Conservation (phyloP, 192 early-diverging fungal genomes). For the Coemansia sp. region DNA sequence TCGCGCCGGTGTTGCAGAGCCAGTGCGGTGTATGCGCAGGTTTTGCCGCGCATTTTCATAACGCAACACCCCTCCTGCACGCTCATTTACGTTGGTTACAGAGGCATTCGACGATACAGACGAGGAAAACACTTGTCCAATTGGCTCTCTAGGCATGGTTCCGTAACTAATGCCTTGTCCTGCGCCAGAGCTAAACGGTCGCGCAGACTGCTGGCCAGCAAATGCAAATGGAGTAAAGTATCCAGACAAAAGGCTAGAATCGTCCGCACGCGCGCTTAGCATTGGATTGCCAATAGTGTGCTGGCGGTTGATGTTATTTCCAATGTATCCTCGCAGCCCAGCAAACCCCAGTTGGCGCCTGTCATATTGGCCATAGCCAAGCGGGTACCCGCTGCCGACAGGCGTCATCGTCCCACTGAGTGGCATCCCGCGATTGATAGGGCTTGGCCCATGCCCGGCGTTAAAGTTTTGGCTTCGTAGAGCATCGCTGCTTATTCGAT, state of each 20-base stretch:
- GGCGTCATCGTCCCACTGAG: slow-evolving; percentile 41
- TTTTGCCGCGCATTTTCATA: slow-evolving; percentile 12
- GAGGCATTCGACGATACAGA: slow-evolving; percentile 35
- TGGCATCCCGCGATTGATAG: slow-evolving; percentile 29
- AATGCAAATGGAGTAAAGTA: slow-evolving; percentile 30
- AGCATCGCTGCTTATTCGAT: slow-evolving; percentile 28
- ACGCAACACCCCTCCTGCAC: slow-evolving; percentile 8
- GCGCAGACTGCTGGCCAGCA: slow-evolving; percentile 8
- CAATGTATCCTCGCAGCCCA: slow-evolving; percentile 52
- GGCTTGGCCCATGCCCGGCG: slow-evolving; percentile 23
- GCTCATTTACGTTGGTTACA: slow-evolving; percentile 10
- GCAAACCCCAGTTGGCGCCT: slow-evolving; percentile 40
- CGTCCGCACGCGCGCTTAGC: slow-evolving; percentile 20
- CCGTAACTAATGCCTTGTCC: slow-evolving; percentile 23
- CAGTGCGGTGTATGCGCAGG: slow-evolving; percentile 3
- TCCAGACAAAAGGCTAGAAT: slow-evolving; percentile 13
- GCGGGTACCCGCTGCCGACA: slow-evolving; percentile 12
- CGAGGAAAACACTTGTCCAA: slow-evolving; percentile 19
- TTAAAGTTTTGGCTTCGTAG: slow-evolving; percentile 31
- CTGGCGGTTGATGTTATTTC: slow-evolving; percentile 29
- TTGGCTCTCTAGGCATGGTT: slow-evolving; percentile 46
- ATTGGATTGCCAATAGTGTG: slow-evolving; percentile 4
- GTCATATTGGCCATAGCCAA: slow-evolving; percentile 14
- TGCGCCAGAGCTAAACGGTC: slow-evolving; percentile 14
- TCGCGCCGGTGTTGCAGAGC: slow-evolving; percentile 4